Evolutionary conservation across 179 eudicot species (phyloP), one percentile per base, ranked within the genome.

Genomic region (Heliamphora pulchella): DNA sequence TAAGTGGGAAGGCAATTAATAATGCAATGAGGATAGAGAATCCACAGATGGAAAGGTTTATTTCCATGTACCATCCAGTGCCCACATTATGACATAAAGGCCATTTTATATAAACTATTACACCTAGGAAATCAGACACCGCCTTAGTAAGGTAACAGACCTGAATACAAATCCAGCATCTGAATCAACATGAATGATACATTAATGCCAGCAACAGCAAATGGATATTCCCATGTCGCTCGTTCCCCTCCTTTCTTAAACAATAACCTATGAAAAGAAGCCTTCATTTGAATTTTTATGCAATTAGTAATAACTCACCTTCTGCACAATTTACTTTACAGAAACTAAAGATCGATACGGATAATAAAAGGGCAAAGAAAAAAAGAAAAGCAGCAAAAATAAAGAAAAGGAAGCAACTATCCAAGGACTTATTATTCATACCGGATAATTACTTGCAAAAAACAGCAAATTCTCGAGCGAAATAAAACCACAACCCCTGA

Each of bases 201-300:
- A 71, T 93, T 93, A 78, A 93, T 89, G 74, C 98, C 97, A 61
- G 98, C 98, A 66, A 89, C 92, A 83, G 97, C 98, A 76, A 92
- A 93, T 44, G 98, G 97, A 79, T 93, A 93, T 82, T 96, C 98
- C 98, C 98, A 96, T 4, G 62, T 68, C 14, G 98, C 94, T 75
- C 98, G 86, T 47, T 83, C 75, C 63, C 97, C 98, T 46, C 84
- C 91, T 87, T 90, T 83, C 88, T 94, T 96, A 83, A 86, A 83
- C 82, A 96, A 83, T 82, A 96, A 87, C 88, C 93, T 91, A 78
- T 84, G 93, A 81, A 91, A 94, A 79, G 90, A 83, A 82, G 71
- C 87, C 98, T 92, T 82, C 85, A 93, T 81, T 88, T 81, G 82
- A 84, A 86, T 79, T 70, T 77, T 77, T 77, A 75, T 58, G 18